Evolutionary conservation across 371 early-diverging fungal genomes (phyloP).

Genomic region (Blakeslea trispora): DNA sequence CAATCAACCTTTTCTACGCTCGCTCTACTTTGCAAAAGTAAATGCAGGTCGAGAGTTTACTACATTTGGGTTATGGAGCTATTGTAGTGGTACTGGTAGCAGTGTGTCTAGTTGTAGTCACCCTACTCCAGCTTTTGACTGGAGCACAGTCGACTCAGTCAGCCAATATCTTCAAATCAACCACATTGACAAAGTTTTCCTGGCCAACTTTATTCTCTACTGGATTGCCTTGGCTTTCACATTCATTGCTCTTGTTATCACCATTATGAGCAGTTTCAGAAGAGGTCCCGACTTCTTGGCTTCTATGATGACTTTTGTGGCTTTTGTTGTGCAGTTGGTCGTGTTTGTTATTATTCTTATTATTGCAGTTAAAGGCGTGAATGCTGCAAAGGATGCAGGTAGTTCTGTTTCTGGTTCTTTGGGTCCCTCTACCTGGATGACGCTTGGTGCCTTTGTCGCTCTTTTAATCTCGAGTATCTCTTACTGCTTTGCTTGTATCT

Average conservation of each 20-base stretch:
- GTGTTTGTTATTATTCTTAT: conserved; percentile 30
- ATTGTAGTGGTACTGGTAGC: conserved; percentile 32
- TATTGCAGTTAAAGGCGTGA: conserved; percentile 38
- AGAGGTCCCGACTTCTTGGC: conserved; percentile 36
- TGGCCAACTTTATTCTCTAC: conserved; percentile 45
- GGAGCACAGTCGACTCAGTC: conserved; percentile 30
- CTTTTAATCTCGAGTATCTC: conserved; percentile 26
- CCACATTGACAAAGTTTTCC: conserved; percentile 23
- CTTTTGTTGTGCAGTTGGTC: conserved; percentile 22
- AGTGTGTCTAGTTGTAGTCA: conserved; percentile 29
- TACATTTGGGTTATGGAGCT: conserved; percentile 49
- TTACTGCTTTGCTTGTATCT: conserved; percentile 28
- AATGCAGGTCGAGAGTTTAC: conserved; percentile 16
- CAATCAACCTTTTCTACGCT: conserved; percentile 39
- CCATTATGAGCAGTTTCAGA: conserved; percentile 37
- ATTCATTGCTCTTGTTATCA: conserved; percentile 37
- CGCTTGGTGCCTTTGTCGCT: conserved; percentile 31
- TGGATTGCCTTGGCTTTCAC: conserved; percentile 46
- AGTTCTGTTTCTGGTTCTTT: conserved; percentile 29
- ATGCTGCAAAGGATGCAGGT: conserved; percentile 26
- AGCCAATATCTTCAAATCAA: conserved; percentile 7
- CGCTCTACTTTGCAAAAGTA: conserved; percentile 42
- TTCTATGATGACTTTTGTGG: conserved; percentile 29
- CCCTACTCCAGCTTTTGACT: conserved; percentile 43
- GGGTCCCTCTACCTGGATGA: conserved; percentile 38